Evolutionary conservation across 2,329 filamentous ascomycete genomes (phyloP).

Genomic region (Fusarium tuaranense): DNA sequence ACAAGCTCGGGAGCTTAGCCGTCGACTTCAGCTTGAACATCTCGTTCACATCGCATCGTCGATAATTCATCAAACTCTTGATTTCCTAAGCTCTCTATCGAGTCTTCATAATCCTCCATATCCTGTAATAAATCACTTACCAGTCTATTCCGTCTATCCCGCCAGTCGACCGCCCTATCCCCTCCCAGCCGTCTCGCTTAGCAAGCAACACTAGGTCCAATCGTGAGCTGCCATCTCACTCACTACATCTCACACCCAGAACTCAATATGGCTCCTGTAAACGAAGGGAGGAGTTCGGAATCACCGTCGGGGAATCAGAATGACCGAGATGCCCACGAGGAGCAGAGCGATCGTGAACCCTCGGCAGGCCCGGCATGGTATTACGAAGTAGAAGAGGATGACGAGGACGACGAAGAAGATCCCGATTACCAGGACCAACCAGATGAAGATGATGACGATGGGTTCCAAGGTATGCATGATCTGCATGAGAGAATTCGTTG

Average conservation of each 20-base stretch:
- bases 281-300: conserved; percentile 16
- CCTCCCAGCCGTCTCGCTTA: conserved; percentile 30
- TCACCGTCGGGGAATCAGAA: conserved; percentile 1
- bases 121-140: conserved; percentile 15
- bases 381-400: conserved; percentile 43
- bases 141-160: neutral
- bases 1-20: conserved; percentile 33
- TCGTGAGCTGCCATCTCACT: neutral
- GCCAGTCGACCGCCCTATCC: conserved; percentile 12
- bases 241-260: neutral
- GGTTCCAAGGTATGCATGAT: conserved; percentile 35
- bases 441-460: conserved; percentile 43
- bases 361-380: conserved; percentile 26
- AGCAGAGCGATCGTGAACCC: conserved; percentile 21
- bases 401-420: conserved; percentile 50
- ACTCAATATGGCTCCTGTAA: conserved; percentile 27
- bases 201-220: conserved; percentile 28
- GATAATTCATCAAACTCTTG: conserved; percentile 16
- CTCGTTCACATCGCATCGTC: conserved; percentile 30
- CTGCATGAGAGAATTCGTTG: neutral
- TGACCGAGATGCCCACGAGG: conserved; percentile 18
- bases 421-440: conserved; percentile 43
- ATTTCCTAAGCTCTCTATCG: neutral
- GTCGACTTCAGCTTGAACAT: conserved; percentile 21
- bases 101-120: neutral